Evolutionary conservation across 306 rosid species (phyloP).

Genomic region (Acmispon strigosus): DNA sequence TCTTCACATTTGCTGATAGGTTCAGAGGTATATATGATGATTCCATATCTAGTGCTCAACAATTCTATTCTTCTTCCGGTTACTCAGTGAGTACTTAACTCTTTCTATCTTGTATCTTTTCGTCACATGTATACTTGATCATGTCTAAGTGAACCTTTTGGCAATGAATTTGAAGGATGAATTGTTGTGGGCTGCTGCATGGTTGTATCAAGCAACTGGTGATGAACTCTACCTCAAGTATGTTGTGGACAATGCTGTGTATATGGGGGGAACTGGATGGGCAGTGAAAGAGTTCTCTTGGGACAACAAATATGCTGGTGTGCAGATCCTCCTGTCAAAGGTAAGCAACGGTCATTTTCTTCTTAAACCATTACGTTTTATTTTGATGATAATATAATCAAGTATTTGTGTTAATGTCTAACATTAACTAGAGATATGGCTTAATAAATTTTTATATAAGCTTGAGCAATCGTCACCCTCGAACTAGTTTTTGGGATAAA

Average conservation of each 20-base stretch:
- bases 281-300: constrained; percentile 74
- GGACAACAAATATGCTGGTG: constrained; percentile 83
- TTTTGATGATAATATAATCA: not conserved
- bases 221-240: constrained; percentile 65
- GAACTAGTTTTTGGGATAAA: too few relatives aligned
- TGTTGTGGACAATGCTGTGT: constrained; percentile 55
- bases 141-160: not conserved
- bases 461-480: too few relatives aligned
- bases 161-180: constrained; percentile 48
- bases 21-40: constrained; percentile 74
- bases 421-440: too few relatives aligned
- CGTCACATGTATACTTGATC: not conserved
- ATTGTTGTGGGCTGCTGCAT: constrained; percentile 73
- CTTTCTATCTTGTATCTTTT: not conserved
- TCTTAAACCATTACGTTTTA: not conserved
- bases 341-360: constrained; percentile 29
- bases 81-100: constrained; percentile 39
- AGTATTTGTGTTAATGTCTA: not conserved
- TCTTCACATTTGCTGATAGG: constrained; percentile 79
- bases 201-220: constrained; percentile 63
- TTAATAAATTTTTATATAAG: too few relatives aligned
- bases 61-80: constrained; percentile 66
- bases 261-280: constrained; percentile 86
- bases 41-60: constrained; percentile 38
- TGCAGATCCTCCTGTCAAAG: constrained; percentile 67